Evolutionary conservation across 345 rosid genomes (phyloP), one percentile per base, ranked within the genome.

Genomic region (Moricandia moricandioides): DNA sequence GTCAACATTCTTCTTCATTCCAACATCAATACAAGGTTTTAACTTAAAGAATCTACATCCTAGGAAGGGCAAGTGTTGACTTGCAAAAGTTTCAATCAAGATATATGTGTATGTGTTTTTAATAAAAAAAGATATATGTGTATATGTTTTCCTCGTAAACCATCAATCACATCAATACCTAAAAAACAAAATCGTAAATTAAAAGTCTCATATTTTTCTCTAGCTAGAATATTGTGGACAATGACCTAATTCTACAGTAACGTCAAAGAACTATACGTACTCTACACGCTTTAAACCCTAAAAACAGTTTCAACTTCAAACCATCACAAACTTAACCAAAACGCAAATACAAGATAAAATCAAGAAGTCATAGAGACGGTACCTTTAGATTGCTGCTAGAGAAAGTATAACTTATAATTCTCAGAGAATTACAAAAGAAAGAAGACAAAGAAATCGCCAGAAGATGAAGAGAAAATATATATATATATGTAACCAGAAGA

Each of bases 371-470:
- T 30, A 55, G 14, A 68, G 4, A 4, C 7, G n/a, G 13, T 77
- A 77, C 75, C 74, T 76, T 69, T 11, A 35, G 60, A 75, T 69
- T 54, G 69, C 8, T 69, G 39, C 45, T 14, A 39, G 35, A 72
- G 14, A 33, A 12, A 31, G 2, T 17, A 33, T 39, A 14, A 30
- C 4, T 24, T 45, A 1, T 4, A 7, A 61, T 8, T 37, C 33
- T 69, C 62, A 55, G 54, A 55, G 61, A n/a, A 37, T 5, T 4
- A 30, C 16, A 55, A 65, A 16, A 34, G 10, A 17, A 17, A 63
- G 21, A 51, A 64, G 26, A 29, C 16, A 24, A 29, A 16, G 39
- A 43, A 56, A 17, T 10, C 14, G 7, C 18, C 2, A 45, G 6
- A 45, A 66, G 1, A 31, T 45, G 59, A 66, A 16, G 27, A 9